A percentile compares a stretch with the other conserved stretches of the same genome.
phyloP scores from a whole-genome alignment of 192 early-diverging fungal genomes.

The Backusella circina region DNA sequence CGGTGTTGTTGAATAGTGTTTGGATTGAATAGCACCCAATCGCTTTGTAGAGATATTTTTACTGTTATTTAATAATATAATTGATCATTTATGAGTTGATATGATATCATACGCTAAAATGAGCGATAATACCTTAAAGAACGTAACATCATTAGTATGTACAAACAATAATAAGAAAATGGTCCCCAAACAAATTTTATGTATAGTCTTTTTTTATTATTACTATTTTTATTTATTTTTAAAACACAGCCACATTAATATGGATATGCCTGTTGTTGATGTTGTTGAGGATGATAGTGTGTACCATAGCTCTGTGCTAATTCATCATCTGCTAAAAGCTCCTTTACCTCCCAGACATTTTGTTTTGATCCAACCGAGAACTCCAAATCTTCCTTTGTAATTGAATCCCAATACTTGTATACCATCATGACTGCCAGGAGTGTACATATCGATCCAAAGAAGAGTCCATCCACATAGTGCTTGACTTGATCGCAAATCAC shows the following conservation, averaged over 20 bases:
- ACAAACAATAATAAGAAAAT: no score
- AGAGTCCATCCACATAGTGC: slow-evolving; percentile 88
- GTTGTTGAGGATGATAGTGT: neutral
- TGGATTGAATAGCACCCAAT: neutral
- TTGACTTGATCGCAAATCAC: slow-evolving; percentile 73
- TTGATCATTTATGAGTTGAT: neutral
- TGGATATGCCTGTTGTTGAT: neutral
- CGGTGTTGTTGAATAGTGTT: neutral
- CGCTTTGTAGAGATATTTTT: neutral
- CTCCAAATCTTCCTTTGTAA: slow-evolving; percentile 90
- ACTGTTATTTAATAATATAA: neutral
- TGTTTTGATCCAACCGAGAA: slow-evolving; percentile 82
- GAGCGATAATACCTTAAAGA: neutral
- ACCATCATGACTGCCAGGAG: slow-evolving; percentile 91
- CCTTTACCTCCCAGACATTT: slow-evolving; percentile 82
- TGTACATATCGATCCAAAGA: slow-evolving; percentile 79
- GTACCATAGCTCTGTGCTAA: slow-evolving; percentile 2
- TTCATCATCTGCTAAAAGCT: slow-evolving; percentile 58
- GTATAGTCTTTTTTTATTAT: neutral
- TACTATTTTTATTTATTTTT: neutral
- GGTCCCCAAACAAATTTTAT: neutral
- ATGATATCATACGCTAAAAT: neutral
- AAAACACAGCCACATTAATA: neutral
- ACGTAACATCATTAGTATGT: neutral
- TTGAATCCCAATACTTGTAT: slow-evolving; percentile 93